Evolutionary conservation across 2,329 filamentous ascomycete genomes (phyloP).

Genomic region (Colletotrichum sp.): DNA sequence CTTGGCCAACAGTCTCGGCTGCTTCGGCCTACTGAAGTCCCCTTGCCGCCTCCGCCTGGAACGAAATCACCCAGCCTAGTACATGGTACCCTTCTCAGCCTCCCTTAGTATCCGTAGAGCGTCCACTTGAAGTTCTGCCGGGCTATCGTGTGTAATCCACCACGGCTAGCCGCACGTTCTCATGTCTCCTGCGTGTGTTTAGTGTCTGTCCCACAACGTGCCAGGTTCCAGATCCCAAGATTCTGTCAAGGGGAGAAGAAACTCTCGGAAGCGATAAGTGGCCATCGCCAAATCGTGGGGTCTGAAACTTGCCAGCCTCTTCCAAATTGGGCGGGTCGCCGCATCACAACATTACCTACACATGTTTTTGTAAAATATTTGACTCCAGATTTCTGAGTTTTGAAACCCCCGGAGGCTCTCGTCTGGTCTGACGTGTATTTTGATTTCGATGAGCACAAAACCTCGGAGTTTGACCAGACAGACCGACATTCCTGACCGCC

Average conservation of each 20-base stretch:
- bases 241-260: background rate
- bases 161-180: background rate
- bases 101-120: background rate
- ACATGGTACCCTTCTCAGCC: background rate
- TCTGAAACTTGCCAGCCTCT: background rate
- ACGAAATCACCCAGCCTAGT: background rate
- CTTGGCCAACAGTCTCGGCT: background rate
- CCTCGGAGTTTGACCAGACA: background rate
- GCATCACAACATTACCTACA: background rate
- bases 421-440: background rate
- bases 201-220: background rate
- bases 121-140: background rate
- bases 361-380: background rate
- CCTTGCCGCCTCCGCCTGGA: slow-evolving; percentile 5
- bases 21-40: background rate
- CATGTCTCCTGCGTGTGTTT: background rate
- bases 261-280: background rate
- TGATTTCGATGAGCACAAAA: background rate
- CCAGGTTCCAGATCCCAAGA: background rate
- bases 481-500: background rate
- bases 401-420: background rate
- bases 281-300: background rate
- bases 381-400: background rate
- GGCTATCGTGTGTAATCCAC: background rate
- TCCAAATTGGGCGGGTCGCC: background rate